Base-by-base conservation (phyloP, 2,329 filamentous ascomycete genomes). In the Neobulgaria alba region DNA sequence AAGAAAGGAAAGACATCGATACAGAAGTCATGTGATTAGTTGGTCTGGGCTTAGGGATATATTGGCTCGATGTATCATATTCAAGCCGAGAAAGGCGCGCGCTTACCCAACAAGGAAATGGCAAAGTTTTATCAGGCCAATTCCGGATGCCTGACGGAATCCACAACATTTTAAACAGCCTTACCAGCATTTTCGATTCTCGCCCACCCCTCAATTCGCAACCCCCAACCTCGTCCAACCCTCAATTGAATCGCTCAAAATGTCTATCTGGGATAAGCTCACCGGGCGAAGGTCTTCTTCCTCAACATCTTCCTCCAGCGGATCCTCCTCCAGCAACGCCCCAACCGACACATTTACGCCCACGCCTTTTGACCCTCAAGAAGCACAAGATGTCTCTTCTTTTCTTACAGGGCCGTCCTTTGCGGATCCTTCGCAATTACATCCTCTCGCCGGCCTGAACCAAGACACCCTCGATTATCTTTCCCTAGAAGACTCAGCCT, bases 401-500 rank as follows among this genome's bases (percentile, higher is more conserved):
- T 95, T 98, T 66, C 77, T 96, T 45, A 80, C 78, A 58, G 76
- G 71, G 56, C 79, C 83, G 44, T 66, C 80, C 41, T 82, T 92
- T 55, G 78, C 88, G 63, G 92, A 98, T 65, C 86, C 90, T 8
- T 79, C 88, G 49, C 75, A 84, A 63, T 73, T 98, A 56, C 92
- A 98, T 64, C 92, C 93, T 33, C 80, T 98, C 42, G 88, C 92
- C 40, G 92, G 92, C 53, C 71, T 98, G 48, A 88, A 95, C 68
- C 81, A 86, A 68, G 86, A 95, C 56, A 85, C 85, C 1, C 80
- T 98, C 57, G 92, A 98, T 64, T 98, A 98, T 66, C 76, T 98
- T 51, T 82, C 83, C 18, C 81, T 98, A 58, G 92, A 98, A 67
- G 93, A 98, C 62, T 85, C 87, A 36, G 77, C 82, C 19, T 78